Percentiles rank a stretch among this genome's conserved stretches.
Conservation (phyloP, 2,329 filamentous ascomycete species). For the Talaromyces sp. region DNA sequence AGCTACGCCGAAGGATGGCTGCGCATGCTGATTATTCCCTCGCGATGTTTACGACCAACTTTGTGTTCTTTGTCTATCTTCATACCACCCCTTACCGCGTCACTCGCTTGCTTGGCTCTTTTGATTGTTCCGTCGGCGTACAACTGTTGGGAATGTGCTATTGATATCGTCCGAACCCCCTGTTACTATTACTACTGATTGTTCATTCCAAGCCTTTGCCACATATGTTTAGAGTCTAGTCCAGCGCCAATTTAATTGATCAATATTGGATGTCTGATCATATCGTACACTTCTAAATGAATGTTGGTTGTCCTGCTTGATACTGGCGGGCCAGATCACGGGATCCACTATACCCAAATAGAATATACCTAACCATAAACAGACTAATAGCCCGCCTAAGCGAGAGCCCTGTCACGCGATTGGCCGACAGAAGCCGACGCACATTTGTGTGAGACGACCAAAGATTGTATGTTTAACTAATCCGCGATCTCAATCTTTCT, state of each 20-base stretch:
- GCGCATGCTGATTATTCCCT: conserved; percentile 65
- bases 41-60: neutral
- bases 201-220: neutral
- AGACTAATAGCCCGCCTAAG: conserved; percentile 18
- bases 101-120: conserved; percentile 4
- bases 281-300: neutral
- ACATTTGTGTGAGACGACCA: conserved; percentile 16
- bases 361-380: neutral
- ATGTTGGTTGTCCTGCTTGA: neutral
- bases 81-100: conserved; percentile 1
- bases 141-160: conserved; percentile 6
- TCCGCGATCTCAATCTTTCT: conserved; percentile 11
- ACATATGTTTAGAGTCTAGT: neutral
- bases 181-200: conserved; percentile 6
- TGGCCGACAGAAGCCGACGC: conserved; percentile 14
- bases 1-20: conserved; percentile 79
- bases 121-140: conserved; percentile 2
- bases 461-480: conserved; percentile 14
- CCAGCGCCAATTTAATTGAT: neutral
- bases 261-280: neutral
- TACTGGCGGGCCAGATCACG: conserved; percentile 15
- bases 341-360: conserved; percentile 15
- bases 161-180: conserved; percentile 3
- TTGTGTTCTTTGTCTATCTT: conserved; percentile 6
- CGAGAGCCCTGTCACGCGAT: conserved; percentile 18